phyloP scores from a whole-genome alignment of 208 protist species.

The Acanthamoeba triangularis region DNA sequence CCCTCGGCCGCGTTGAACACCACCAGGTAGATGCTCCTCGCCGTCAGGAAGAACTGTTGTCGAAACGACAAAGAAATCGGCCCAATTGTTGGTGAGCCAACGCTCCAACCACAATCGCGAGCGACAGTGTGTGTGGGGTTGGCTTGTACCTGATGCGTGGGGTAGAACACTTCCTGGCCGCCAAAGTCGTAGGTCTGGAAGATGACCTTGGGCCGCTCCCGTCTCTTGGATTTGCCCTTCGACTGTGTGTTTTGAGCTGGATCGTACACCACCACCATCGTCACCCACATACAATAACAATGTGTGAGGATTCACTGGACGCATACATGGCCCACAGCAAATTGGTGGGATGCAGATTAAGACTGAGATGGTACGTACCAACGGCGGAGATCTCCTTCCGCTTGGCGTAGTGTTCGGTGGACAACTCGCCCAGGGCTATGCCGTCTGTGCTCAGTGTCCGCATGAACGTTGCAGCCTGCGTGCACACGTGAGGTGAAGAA shows the following conservation, averaged over 20 bases:
- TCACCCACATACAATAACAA: not conserved
- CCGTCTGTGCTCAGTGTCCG: conserved; percentile 54
- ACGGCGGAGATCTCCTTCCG: not conserved
- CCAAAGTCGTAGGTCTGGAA: conserved; percentile 76
- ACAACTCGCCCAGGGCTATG: conserved; percentile 58
- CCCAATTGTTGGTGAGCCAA: not conserved
- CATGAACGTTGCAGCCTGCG: not conserved
- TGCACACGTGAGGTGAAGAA: too few relatives aligned
- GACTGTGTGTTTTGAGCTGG: not conserved
- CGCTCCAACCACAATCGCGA: not conserved
- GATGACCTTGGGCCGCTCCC: conserved; percentile 35
- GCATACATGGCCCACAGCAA: too few relatives aligned
- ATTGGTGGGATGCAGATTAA: too few relatives aligned
- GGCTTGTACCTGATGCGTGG: conserved; percentile 72
- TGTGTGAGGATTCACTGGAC: too few relatives aligned
- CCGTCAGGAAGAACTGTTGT: conserved; percentile 72
- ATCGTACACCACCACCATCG: not conserved
- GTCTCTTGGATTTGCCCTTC: not conserved
- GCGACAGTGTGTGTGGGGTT: too few relatives aligned
- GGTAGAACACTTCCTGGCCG: conserved; percentile 69
- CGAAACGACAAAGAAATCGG: not conserved
- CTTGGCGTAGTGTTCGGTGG: conserved; percentile 51
- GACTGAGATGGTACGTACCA: not conserved
- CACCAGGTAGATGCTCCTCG: conserved; percentile 72
- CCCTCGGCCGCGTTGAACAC: conserved; percentile 77